These are phyloP conservation scores for Stachybotrys chlorohalonatus DNA, from an alignment of 2,329 filamentous ascomycete species.

Conservation along the genomic window DNA sequence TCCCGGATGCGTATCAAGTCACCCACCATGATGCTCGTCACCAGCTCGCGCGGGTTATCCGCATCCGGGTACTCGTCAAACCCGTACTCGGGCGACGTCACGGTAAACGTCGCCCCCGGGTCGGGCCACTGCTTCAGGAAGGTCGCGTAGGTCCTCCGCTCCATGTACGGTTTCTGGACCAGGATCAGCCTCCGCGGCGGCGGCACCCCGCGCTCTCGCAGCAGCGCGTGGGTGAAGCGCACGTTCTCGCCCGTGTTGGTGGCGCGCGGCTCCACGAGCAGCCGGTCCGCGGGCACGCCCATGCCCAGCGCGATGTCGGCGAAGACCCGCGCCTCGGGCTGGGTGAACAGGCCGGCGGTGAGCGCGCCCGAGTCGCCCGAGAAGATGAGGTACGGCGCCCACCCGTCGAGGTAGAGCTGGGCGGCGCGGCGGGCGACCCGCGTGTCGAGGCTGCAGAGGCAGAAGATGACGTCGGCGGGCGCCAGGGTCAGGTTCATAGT, in stretches of 20 bases:
- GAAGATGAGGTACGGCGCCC: conserved; percentile 31
- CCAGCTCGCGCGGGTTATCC: conserved; percentile 30
- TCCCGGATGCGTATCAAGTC: conserved; percentile 33
- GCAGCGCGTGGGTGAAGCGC: conserved; percentile 29
- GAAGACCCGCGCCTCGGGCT: conserved; percentile 33
- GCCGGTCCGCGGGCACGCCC: conserved; percentile 27
- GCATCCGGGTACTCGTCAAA: conserved; percentile 32
- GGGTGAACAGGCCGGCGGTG: conserved; percentile 26
- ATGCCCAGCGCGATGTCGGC: conserved; percentile 27
- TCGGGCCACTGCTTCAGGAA: conserved; percentile 38
- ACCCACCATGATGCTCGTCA: conserved; percentile 35
- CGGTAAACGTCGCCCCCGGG: conserved; percentile 19
- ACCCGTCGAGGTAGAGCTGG: conserved; percentile 29
- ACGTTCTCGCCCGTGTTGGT: conserved; percentile 40
- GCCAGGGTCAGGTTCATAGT: conserved; percentile 25
- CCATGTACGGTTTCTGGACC: conserved; percentile 41
- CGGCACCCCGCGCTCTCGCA: conserved; percentile 15
- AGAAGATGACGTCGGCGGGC: conserved; percentile 33
- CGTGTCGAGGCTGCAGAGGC: conserved; percentile 36
- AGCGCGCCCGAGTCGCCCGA: conserved; percentile 32
- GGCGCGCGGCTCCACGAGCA: conserved; percentile 29
- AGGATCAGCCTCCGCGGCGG: conserved; percentile 24
- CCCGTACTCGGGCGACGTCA: conserved; percentile 29
- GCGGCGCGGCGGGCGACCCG: conserved; percentile 33
- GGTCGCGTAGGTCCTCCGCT: conserved; percentile 34